phyloP scores from a whole-genome alignment of 768 basidiomycete genomes.

The Calocera viscosa region DNA sequence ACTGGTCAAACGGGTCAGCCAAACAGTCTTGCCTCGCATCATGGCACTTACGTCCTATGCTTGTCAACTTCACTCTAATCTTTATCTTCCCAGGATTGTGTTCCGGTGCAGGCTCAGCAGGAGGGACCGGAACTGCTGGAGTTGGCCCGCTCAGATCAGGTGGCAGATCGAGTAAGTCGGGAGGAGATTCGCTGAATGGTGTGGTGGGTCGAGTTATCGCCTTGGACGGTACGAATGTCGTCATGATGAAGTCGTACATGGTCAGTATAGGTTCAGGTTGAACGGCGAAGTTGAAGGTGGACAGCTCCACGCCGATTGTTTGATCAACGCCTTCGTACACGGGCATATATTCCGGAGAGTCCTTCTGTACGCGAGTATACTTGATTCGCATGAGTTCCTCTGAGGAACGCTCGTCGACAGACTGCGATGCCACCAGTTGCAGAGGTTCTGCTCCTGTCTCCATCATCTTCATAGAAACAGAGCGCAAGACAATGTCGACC shows the following conservation, averaged over 20 bases:
- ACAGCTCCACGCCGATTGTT: conserved; percentile 71
- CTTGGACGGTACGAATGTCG: conserved; percentile 65
- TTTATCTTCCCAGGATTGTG: conserved; percentile 49
- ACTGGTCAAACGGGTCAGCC: too few relatives aligned
- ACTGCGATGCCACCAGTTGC: conserved; percentile 51
- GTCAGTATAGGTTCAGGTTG: conserved; percentile 83
- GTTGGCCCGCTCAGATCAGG: not conserved
- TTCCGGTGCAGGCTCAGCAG: not conserved
- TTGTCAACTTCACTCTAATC: conserved; percentile 69
- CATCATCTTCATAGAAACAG: conserved; percentile 58
- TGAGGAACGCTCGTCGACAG: conserved; percentile 26
- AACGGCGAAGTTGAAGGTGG: conserved; percentile 78
- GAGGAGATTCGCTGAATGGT: conserved; percentile 11
- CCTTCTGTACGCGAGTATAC: conserved; percentile 67
- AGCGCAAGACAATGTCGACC: conserved; percentile 73
- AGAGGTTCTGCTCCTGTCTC: conserved; percentile 44
- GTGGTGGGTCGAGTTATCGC: conserved; percentile 11
- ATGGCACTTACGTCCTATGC: conserved; percentile 59
- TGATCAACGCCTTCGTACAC: conserved; percentile 79
- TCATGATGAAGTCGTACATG: conserved; percentile 94
- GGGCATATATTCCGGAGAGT: conserved; percentile 73
- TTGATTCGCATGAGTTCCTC: conserved; percentile 63
- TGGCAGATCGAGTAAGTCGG: not conserved
- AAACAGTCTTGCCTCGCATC: too few relatives aligned
- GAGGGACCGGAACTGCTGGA: not conserved